These are phyloP conservation scores for Solanum appendiculatum DNA, from an alignment of 257 asterid genomes.

Conservation along the genomic window DNA sequence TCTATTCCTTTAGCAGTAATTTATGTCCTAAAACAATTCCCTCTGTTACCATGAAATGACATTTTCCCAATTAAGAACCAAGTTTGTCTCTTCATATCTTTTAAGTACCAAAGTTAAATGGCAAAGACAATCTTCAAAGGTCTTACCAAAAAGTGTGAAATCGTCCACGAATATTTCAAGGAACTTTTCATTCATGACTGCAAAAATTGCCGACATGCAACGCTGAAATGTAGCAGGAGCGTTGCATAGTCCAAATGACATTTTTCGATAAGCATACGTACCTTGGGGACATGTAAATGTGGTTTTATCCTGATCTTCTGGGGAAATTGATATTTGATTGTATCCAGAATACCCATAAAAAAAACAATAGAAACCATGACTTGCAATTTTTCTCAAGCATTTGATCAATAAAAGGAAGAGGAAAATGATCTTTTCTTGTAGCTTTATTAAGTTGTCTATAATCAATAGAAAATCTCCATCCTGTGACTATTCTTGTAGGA, in stretches of 20 bases:
- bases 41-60: neutral
- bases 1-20: neutral
- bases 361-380: too few species aligned
- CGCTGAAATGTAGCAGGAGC: neutral
- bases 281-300: neutral
- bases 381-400: neutral
- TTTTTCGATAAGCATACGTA: neutral
- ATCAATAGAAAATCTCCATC: neutral
- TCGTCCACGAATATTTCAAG: neutral
- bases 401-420: neutral
- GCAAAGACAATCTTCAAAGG: neutral
- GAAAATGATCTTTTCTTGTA: neutral
- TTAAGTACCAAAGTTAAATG: neutral
- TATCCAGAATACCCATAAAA: neutral
- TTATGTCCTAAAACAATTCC: neutral
- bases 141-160: neutral
- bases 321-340: neutral
- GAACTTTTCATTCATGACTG: neutral
- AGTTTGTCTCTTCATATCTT: neutral
- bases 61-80: neutral
- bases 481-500: neutral
- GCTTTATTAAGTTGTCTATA: neutral
- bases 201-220: too few species aligned
- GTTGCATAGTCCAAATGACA: neutral
- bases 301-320: neutral